Evolutionary conservation across 306 rosid genomes (phyloP).

Genomic region (Carpinus fangiana): DNA sequence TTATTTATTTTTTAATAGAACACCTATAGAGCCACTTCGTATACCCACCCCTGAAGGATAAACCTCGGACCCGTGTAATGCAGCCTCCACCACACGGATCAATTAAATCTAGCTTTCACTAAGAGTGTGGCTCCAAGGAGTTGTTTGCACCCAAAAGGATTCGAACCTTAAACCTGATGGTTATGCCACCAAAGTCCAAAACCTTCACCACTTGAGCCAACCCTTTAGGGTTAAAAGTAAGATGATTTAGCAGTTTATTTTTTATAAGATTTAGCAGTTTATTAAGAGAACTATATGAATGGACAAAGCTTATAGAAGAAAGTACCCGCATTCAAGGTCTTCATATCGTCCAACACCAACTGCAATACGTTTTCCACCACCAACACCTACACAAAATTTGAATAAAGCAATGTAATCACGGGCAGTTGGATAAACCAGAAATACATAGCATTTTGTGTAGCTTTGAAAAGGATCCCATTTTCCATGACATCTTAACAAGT

Average conservation of each 20-base stretch:
- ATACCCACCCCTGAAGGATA: too few species aligned
- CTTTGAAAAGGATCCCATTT: conserved; percentile 20
- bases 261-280: background rate
- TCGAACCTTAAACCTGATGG: too few species aligned
- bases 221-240: background rate
- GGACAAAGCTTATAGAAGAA: background rate
- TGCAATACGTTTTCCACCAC: conserved; percentile 75
- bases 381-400: conserved; percentile 52
- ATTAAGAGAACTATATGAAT: background rate
- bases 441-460: background rate
- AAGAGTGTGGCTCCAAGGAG: too few species aligned
- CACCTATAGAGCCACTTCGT: too few species aligned
- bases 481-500: conserved; percentile 8
- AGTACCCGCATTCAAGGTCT: conserved; percentile 79
- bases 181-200: too few species aligned
- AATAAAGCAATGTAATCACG: conserved; percentile 16
- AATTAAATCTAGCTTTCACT: too few species aligned
- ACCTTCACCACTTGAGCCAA: too few species aligned
- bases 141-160: too few species aligned
- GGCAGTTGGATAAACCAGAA: conserved; percentile 19
- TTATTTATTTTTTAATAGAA: too few species aligned
- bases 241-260: background rate
- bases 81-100: too few species aligned
- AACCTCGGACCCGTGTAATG: too few species aligned
- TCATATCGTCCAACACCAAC: conserved; percentile 73